phyloP scores from a whole-genome alignment of 2,329 filamentous ascomycete species.

The Nannizzia gypsea region DNA sequence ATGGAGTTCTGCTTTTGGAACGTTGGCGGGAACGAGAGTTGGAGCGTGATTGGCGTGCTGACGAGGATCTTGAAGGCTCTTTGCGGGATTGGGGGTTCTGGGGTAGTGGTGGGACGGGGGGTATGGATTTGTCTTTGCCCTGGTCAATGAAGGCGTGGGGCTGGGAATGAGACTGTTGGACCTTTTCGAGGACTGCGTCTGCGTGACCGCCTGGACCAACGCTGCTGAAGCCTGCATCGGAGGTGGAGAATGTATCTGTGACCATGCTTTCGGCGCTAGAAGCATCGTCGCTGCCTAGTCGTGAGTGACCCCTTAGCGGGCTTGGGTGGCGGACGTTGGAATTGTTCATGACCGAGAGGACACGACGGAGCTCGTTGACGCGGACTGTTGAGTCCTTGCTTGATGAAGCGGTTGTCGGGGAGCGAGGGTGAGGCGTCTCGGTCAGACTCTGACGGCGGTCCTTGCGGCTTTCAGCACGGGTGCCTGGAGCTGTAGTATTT shows the following conservation, averaged over 20 bases:
- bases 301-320: conserved; percentile 31
- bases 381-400: conserved; percentile 36
- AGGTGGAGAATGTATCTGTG: conserved; percentile 28
- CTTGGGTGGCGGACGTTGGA: conserved; percentile 28
- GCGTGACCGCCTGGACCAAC: neutral
- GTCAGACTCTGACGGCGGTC: conserved; percentile 28
- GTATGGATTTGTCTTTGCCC: conserved; percentile 23
- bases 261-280: conserved; percentile 38
- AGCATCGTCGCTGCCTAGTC: conserved; percentile 22
- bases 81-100: conserved; percentile 6
- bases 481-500: too few species aligned
- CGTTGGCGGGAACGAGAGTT: neutral
- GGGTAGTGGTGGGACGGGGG: conserved; percentile 37
- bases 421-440: conserved; percentile 24
- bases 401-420: conserved; percentile 25
- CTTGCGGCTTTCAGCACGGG: conserved; percentile 18
- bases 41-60: neutral
- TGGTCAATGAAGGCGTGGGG: neutral
- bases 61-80: neutral
- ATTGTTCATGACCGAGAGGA: conserved; percentile 32
- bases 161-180: neutral
- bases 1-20: neutral
- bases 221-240: conserved; percentile 22
- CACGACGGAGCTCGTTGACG: conserved; percentile 38
- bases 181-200: neutral